Conservation (phyloP, 345 rosid species). For the Adansonia digitata region DNA sequence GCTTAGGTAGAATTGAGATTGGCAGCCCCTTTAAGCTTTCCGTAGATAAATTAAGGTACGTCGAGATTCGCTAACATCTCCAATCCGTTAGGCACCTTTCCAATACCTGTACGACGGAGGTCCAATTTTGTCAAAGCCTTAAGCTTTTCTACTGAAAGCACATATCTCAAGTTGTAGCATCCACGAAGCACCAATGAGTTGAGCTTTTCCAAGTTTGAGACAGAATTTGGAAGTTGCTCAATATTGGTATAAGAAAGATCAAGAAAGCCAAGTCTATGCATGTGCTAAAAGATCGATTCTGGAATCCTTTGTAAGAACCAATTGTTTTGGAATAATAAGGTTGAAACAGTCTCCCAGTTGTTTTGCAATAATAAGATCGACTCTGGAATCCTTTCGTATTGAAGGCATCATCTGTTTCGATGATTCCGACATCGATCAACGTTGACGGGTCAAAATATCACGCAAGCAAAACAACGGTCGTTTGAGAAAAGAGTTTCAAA, state of each 20-base stretch:
- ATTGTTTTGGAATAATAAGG: not conserved
- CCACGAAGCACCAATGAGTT: not conserved
- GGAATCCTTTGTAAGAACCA: not conserved
- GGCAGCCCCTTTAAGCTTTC: not conserved
- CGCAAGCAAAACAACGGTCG: too few species aligned
- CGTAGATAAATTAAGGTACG: not conserved
- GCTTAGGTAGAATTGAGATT: not conserved
- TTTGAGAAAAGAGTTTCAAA: too few species aligned
- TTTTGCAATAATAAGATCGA: too few species aligned
- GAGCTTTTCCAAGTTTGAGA: conserved; percentile 6
- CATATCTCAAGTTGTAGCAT: not conserved
- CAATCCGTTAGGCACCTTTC: conserved; percentile 18
- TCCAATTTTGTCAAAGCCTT: conserved; percentile 14
- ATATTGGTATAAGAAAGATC: not conserved
- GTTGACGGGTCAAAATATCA: too few species aligned
- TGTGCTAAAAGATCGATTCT: not conserved
- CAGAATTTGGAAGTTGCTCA: conserved; percentile 2
- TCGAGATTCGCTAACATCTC: conserved; percentile 8
- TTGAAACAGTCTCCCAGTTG: not conserved
- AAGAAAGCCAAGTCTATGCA: conserved; percentile 15
- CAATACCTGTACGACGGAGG: not conserved
- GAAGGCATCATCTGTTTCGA: too few species aligned
- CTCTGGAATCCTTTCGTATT: too few species aligned
- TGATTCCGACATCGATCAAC: too few species aligned
- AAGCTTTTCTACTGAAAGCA: conserved; percentile 18